Percentiles rank a stretch among this genome's conserved stretches.
These are phyloP conservation scores for Xylaria polymorpha DNA, from an alignment of 2,329 filamentous ascomycete genomes.

Conservation along the genomic window DNA sequence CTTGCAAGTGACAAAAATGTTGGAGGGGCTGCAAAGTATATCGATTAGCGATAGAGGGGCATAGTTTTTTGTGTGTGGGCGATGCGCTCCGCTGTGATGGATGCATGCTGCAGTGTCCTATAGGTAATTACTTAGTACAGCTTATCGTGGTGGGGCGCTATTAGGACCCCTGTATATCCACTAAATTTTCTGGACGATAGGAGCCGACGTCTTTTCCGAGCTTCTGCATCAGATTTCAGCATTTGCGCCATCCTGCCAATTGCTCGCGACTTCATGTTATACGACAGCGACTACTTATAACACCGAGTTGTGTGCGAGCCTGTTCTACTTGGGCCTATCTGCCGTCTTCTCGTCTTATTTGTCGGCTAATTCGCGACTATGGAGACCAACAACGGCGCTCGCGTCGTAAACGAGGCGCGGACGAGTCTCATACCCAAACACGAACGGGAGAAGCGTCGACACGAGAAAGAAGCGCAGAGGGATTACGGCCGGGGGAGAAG, in stretches of 20 bases:
- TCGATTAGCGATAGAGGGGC: conserved; percentile 40
- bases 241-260: conserved; percentile 27
- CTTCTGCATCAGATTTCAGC: conserved; percentile 22
- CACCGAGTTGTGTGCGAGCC: neutral
- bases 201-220: conserved; percentile 9
- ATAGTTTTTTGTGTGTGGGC: conserved; percentile 37
- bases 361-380: conserved; percentile 18
- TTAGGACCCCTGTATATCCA: conserved; percentile 28
- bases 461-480: conserved; percentile 72
- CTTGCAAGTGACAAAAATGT: conserved; percentile 25
- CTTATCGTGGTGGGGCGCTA: conserved; percentile 31
- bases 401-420: conserved; percentile 60
- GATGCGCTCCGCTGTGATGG: neutral
- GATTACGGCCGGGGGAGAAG: conserved; percentile 86
- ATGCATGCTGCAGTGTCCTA: neutral
- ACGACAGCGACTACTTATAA: conserved; percentile 4
- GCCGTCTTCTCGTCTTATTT: neutral
- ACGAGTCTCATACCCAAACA: conserved; percentile 64
- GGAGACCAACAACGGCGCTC: conserved; percentile 62
- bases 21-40: conserved; percentile 34
- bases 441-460: conserved; percentile 63
- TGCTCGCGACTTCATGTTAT: conserved; percentile 2
- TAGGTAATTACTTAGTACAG: neutral
- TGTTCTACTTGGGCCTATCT: too few species aligned
- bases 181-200: conserved; percentile 39